Percentiles rank a stretch among this genome's conserved stretches.
Evolutionary conservation across 2,329 filamentous ascomycete species (phyloP).

Genomic region (Penicillium rolfsii): DNA sequence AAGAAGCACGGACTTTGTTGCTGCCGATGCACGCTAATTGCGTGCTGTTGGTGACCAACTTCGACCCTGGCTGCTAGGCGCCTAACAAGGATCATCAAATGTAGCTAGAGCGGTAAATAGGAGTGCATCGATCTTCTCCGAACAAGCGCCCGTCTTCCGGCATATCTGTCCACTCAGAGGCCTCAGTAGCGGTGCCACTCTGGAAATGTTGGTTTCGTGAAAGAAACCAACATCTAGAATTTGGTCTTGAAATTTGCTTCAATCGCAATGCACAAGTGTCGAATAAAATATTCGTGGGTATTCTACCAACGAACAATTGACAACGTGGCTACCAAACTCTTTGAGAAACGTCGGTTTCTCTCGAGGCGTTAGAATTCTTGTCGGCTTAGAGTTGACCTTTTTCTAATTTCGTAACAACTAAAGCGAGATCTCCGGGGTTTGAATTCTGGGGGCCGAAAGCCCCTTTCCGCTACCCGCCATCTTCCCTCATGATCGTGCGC

Average conservation of each 20-base stretch:
- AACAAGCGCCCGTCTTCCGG: background rate
- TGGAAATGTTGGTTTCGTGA: background rate
- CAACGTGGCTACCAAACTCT: background rate
- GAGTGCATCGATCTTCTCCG: background rate
- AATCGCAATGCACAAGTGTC: background rate
- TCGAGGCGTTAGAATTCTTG: background rate
- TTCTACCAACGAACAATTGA: background rate
- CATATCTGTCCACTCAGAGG: background rate
- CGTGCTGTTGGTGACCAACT: constrained; percentile 1
- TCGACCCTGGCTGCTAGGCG: background rate
- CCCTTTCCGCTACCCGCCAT: background rate
- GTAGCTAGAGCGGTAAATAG: background rate
- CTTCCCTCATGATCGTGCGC: background rate
- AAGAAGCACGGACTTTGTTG: background rate
- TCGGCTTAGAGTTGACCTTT: background rate
- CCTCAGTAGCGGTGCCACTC: background rate
- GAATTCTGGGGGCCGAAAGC: constrained; percentile 9
- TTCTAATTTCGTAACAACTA: background rate
- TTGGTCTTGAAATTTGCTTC: background rate
- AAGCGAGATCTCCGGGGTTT: constrained; percentile 1
- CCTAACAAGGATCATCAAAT: background rate
- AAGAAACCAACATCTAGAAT: background rate
- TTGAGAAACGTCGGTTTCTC: background rate
- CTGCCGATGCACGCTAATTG: background rate
- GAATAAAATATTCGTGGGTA: background rate